Evolutionary conservation across 257 asterid species (phyloP).

Genomic region (Parsonsia alboflavescens): DNA sequence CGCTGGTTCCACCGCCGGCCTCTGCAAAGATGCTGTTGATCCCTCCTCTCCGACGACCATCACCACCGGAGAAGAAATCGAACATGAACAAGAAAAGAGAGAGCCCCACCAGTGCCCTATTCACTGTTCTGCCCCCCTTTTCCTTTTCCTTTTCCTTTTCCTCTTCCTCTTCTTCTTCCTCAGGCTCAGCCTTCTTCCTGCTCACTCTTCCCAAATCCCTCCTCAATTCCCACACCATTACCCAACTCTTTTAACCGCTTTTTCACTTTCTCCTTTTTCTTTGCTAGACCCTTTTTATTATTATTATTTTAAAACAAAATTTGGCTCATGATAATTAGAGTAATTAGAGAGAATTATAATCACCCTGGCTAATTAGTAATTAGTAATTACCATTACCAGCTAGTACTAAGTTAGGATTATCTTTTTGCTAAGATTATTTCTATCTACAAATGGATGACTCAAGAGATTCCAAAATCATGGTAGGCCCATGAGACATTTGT

Average conservation of each 20-base stretch:
- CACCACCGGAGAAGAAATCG: conserved; percentile 49
- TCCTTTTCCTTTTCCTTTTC: conserved; percentile 13
- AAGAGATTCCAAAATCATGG: neutral
- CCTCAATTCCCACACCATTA: conserved; percentile 9
- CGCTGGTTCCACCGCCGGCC: conserved; percentile 37
- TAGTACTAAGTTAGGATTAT: neutral
- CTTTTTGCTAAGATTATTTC: neutral
- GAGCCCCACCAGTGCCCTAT: conserved; percentile 16
- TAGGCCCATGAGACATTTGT: neutral
- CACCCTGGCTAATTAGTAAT: neutral
- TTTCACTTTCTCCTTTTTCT: conserved; percentile 3
- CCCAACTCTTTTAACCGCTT: conserved; percentile 7
- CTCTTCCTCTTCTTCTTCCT: conserved; percentile 15
- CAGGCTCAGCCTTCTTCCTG: conserved; percentile 22
- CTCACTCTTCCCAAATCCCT: conserved; percentile 10
- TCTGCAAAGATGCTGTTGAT: conserved; percentile 39
- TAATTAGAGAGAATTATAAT: neutral
- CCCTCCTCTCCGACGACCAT: conserved; percentile 45
- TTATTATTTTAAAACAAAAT: neutral
- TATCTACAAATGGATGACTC: neutral
- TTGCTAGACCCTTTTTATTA: neutral
- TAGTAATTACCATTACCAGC: conserved; percentile 1
- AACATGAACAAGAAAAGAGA: conserved; percentile 33
- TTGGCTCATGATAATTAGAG: neutral
- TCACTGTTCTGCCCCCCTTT: conserved; percentile 12